Evolutionary conservation across 352 stramenopile genomes (phyloP), one percentile per base, ranked within the genome.

Genomic region (Globisporangium orthogonon): DNA sequence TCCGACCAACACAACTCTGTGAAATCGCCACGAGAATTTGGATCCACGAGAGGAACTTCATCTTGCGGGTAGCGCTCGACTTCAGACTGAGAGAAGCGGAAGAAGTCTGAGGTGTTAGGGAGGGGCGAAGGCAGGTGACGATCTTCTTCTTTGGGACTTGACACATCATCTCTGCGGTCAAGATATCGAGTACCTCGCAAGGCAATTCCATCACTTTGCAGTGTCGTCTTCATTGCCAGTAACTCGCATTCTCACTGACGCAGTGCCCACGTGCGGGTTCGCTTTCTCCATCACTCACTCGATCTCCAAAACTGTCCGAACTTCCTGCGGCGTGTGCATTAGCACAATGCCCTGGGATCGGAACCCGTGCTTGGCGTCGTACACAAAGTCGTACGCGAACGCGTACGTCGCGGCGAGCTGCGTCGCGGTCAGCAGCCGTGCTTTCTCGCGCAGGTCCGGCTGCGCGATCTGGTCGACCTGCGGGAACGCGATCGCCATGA

Each of bases 231-330:
- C n/a, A 46, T 46, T 48, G 17, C 6, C 11, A 35, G 39, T 7
- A 5, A 37, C 33, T 37, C 31, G 10, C 33, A 37, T 37, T 23
- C 33, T 5, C 33, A 37, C 33, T 37, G 6, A 2, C 6, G 6
- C 33, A 37, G 33, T 37, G 33, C 33, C 6, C 33, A 37, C 33
- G 33, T 37, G 33, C 33, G 33, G 23, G 23, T 23, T n/a, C 7
- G 4, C 41, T 39, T 13, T 33, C 39, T 14, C 33, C 17, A 18
- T 45, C 50, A 30, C 18, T 56, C 55, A 80, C 23, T 86, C 78
- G 44, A 87, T 67, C 48, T 90, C 80, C 7, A 90, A 65, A 37
- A 87, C 66, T 0, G 76, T 87, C 23, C 75, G 74, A 10, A 90
- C 69, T 56, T 88, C 71, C 33, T 83, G 67, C 9, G 76, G 74